Conservation (phyloP, 2,329 filamentous ascomycete species). For the Venturia asperata region DNA sequence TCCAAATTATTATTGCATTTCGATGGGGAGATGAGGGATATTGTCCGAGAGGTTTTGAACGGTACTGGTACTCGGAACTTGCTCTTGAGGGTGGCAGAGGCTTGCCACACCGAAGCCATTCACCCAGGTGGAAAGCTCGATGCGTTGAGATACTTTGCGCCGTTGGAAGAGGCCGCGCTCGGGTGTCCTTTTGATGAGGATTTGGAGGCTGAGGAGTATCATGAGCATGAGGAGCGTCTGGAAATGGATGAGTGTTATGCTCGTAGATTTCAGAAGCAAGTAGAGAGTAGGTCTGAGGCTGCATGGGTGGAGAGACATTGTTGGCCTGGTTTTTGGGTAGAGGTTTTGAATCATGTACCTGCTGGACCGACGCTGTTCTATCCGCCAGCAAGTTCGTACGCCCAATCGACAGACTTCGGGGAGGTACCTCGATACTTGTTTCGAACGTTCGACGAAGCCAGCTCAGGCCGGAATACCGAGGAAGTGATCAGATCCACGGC, state of each 20-base stretch:
- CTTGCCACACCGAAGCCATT: constrained; percentile 23
- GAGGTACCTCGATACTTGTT: neutral
- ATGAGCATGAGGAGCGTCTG: constrained; percentile 22
- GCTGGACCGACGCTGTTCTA: neutral
- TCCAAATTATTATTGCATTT: constrained; percentile 2
- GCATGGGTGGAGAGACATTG: constrained; percentile 9
- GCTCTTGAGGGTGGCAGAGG: constrained; percentile 23
- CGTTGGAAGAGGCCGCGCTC: constrained; percentile 19
- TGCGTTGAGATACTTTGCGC: constrained; percentile 21
- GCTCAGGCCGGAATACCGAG: neutral
- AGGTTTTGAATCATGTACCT: neutral
- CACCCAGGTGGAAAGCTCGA: constrained; percentile 21
- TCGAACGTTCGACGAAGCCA: neutral
- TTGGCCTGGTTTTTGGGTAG: constrained; percentile 10
- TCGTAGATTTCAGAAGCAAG: constrained; percentile 14
- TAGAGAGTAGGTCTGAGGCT: constrained; percentile 16
- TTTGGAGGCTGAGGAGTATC: constrained; percentile 21
- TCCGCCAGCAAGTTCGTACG: neutral
- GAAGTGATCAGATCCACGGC: neutral
- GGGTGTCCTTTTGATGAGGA: constrained; percentile 21
- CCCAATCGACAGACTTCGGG: neutral
- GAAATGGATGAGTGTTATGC: constrained; percentile 19
- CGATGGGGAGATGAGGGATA: neutral
- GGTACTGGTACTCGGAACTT: neutral
- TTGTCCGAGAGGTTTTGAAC: neutral